These are phyloP conservation scores for Aspergillus steynii DNA, from an alignment of 495 filamentous ascomycete species.

Conservation along the genomic window DNA sequence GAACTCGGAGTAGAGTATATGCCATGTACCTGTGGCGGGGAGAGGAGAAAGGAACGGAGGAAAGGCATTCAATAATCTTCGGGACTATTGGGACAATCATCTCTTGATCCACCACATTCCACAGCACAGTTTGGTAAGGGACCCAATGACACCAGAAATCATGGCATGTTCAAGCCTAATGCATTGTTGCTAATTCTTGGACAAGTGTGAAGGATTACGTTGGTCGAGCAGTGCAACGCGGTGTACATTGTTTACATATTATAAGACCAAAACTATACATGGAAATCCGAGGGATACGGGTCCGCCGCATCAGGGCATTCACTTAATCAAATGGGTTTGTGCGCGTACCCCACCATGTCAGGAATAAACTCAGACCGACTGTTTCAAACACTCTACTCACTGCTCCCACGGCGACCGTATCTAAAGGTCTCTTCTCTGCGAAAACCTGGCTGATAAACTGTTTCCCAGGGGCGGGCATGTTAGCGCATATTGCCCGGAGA, in stretches of 20 bases:
- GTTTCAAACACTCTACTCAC: slow-evolving; percentile 88
- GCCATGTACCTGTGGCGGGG: not conserved
- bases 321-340: slow-evolving; percentile 76
- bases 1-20: not conserved
- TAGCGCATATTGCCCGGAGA: not conserved
- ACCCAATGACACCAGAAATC: too few relatives aligned
- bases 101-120: too few relatives aligned
- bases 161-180: too few relatives aligned
- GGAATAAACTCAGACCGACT: slow-evolving; percentile 83
- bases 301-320: not conserved
- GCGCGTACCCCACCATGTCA: slow-evolving; percentile 96
- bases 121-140: too few relatives aligned
- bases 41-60: too few relatives aligned
- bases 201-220: too few relatives aligned
- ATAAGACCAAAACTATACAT: not conserved
- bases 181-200: too few relatives aligned
- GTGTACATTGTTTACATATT: not conserved
- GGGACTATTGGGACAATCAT: too few relatives aligned
- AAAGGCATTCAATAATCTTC: too few relatives aligned
- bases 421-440: slow-evolving; percentile 86
- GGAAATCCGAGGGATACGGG: not conserved
- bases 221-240: too few relatives aligned
- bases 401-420: slow-evolving; percentile 83
- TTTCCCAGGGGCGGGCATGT: not conserved
- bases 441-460: slow-evolving; percentile 85